phyloP scores from a whole-genome alignment of 164 flowering plant species.

The Warburgia ugandensis region DNA sequence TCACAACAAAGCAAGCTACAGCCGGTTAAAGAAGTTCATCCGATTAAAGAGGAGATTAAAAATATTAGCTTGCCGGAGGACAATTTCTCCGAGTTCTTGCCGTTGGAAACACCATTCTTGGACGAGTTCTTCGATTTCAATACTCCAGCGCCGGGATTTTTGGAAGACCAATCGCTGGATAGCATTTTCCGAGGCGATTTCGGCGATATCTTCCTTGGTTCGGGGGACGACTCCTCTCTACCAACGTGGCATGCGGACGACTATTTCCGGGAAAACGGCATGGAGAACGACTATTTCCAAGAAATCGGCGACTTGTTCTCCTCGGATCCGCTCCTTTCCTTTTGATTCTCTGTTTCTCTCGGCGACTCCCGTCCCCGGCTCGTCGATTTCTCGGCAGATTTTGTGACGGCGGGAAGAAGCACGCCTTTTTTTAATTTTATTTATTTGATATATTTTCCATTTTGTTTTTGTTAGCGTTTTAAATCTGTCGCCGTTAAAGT shows the following conservation, averaged over 20 bases:
- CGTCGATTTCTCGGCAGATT: slow-evolving; percentile 12
- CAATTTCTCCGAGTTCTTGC: slow-evolving; percentile 17
- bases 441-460: not conserved
- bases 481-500: not conserved
- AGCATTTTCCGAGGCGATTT: slow-evolving; percentile 12
- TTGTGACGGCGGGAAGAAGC: slow-evolving; percentile 8
- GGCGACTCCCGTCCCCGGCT: not conserved
- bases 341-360: not conserved
- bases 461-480: not conserved
- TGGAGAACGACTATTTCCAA: slow-evolving; percentile 43
- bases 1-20: not conserved
- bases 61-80: not conserved
- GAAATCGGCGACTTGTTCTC: slow-evolving; percentile 74
- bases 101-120: slow-evolving; percentile 23
- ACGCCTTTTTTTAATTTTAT: no score
- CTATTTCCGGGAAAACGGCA: slow-evolving; percentile 56
- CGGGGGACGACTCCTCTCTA: slow-evolving; percentile 14
- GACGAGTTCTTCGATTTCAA: slow-evolving; percentile 30
- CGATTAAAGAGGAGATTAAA: slow-evolving; percentile 13
- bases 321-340: slow-evolving; percentile 32
- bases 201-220: slow-evolving; percentile 18
- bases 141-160: slow-evolving; percentile 17
- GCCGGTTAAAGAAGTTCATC: slow-evolving; percentile 6
- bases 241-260: slow-evolving; percentile 28
- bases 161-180: slow-evolving; percentile 19